Conservation (phyloP, 352 stramenopile genomes). For the Plasmopara halstedii region DNA sequence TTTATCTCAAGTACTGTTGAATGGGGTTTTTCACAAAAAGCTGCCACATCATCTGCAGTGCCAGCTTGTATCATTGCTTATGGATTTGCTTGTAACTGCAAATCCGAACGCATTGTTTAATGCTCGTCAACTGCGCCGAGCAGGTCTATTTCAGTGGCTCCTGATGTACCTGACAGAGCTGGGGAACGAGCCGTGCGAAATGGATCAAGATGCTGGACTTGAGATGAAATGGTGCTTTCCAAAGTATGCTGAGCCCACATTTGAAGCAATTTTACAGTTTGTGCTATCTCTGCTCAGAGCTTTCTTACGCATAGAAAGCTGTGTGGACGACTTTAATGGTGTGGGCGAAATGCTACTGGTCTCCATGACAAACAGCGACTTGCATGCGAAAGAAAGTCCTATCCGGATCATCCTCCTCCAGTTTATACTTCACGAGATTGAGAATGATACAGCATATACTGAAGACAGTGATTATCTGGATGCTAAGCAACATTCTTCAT, state of each 20-base stretch:
- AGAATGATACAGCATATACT: conserved; percentile 20
- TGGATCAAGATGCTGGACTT: conserved; percentile 20
- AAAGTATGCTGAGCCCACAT: conserved; percentile 24
- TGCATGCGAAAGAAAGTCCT: conserved; percentile 21
- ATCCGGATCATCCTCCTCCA: conserved; percentile 41
- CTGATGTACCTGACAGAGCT: conserved; percentile 49
- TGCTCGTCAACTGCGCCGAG: conserved; percentile 50
- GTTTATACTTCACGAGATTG: conserved; percentile 49
- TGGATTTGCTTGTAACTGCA: conserved; percentile 28
- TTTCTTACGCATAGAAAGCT: conserved; percentile 52
- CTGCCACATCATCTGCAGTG: conserved; percentile 40
- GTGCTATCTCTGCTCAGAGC: conserved; percentile 31
- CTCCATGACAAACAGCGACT: conserved; percentile 28
- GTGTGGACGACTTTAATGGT: conserved; percentile 38
- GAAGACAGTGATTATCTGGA: neutral
- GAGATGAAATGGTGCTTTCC: conserved; percentile 51
- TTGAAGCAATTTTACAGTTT: conserved; percentile 44
- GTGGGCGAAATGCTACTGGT: conserved; percentile 44
- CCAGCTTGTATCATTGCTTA: conserved; percentile 40
- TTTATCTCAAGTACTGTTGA: conserved; percentile 51
- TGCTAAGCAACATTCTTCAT: neutral
- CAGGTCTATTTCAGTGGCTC: conserved; percentile 46
- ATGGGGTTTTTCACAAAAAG: conserved; percentile 28
- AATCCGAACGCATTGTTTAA: conserved; percentile 81
- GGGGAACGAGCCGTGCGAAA: conserved; percentile 28